Evolutionary conservation across 768 basidiomycete species (phyloP).

Genomic region (Termitomyces bulborhizus): DNA sequence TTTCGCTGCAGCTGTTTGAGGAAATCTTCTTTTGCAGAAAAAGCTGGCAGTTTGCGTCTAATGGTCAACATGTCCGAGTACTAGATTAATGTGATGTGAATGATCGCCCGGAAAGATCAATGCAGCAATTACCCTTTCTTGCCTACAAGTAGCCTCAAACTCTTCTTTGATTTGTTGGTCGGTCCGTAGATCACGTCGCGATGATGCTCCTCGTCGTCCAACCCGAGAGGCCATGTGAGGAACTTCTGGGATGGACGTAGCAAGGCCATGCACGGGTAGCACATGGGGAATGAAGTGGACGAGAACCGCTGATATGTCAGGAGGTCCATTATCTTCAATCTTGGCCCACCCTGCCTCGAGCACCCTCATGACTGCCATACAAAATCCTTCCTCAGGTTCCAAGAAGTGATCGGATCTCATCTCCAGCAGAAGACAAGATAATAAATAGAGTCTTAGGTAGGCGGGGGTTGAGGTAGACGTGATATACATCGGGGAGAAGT

Average conservation of each 20-base stretch:
- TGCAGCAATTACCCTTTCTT: slow-evolving; percentile 24
- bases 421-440: slow-evolving; percentile 53
- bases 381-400: slow-evolving; percentile 66
- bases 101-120: neutral
- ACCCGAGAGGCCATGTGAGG: neutral
- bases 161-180: slow-evolving; percentile 44
- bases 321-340: slow-evolving; percentile 66
- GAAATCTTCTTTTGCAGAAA: slow-evolving; percentile 58
- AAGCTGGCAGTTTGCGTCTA: slow-evolving; percentile 72
- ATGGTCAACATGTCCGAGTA: slow-evolving; percentile 52
- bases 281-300: slow-evolving; percentile 45
- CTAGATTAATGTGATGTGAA: slow-evolving; percentile 13
- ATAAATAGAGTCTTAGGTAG: slow-evolving; percentile 81
- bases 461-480: slow-evolving; percentile 63
- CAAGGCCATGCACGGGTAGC: slow-evolving; percentile 5
- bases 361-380: slow-evolving; percentile 62
- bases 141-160: slow-evolving; percentile 41
- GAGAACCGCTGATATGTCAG: slow-evolving; percentile 66
- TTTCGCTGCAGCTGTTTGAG: slow-evolving; percentile 48
- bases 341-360: slow-evolving; percentile 67
- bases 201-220: slow-evolving; percentile 16
- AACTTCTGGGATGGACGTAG: slow-evolving; percentile 4
- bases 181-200: slow-evolving; percentile 34
- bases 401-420: slow-evolving; percentile 50
- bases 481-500: slow-evolving; percentile 68